Evolutionary conservation across 495 filamentous ascomycete genomes (phyloP).

Genomic region (Clavariopsis aquatica): DNA sequence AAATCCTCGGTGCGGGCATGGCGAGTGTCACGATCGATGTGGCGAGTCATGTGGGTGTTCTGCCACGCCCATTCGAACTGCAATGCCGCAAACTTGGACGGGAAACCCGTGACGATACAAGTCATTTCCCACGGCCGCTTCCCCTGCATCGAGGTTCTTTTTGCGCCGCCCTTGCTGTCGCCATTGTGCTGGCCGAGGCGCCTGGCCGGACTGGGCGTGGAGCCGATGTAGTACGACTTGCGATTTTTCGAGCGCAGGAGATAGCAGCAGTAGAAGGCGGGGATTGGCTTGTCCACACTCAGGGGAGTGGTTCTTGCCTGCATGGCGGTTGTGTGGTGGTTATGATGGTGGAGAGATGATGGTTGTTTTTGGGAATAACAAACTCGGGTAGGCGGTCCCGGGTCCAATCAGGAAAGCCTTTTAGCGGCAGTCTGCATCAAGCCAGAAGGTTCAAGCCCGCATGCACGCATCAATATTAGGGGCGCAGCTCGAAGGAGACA

Average conservation of each 20-base stretch:
- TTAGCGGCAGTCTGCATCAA: no score
- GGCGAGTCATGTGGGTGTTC: conserved; percentile 72
- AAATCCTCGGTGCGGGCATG: conserved; percentile 14
- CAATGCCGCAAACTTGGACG: conserved; percentile 78
- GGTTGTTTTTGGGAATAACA: background rate
- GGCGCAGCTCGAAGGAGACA: no score
- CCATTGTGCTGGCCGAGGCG: conserved; percentile 92
- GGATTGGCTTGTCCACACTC: conserved; percentile 50
- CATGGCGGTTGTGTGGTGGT: background rate
- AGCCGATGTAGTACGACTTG: conserved; percentile 77
- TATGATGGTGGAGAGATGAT: background rate
- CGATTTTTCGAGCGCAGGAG: conserved; percentile 76
- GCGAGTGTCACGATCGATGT: conserved; percentile 57
- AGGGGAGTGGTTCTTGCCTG: background rate
- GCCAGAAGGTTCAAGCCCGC: no score
- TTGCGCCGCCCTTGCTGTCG: conserved; percentile 72
- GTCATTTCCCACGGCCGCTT: conserved; percentile 90
- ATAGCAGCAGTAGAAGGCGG: conserved; percentile 79
- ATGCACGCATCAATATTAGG: no score
- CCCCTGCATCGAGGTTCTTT: conserved; percentile 62
- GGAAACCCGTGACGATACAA: conserved; percentile 84
- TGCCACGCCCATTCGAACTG: conserved; percentile 99
- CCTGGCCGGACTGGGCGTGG: conserved; percentile 80
- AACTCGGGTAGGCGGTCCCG: no score
- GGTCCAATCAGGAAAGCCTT: no score